Evolutionary conservation across 1,284 basidiomycete genomes (phyloP).

Genomic region (Ceratobasidium sp.): DNA sequence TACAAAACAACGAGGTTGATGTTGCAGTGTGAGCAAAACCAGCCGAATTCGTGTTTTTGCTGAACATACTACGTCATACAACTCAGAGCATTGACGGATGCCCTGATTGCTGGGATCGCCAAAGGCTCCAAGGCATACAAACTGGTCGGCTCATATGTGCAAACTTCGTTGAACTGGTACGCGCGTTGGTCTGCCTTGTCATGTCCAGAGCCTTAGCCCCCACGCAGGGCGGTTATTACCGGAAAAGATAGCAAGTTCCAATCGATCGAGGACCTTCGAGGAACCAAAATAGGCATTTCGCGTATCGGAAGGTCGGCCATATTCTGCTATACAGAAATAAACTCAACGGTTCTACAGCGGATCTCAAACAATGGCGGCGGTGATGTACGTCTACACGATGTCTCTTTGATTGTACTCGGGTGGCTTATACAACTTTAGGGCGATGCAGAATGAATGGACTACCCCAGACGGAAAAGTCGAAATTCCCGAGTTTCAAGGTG

Average conservation of each 20-base stretch:
- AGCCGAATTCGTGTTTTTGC: not conserved
- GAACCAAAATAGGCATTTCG: constrained; percentile 90
- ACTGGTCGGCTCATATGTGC: constrained; percentile 93
- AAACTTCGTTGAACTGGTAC: constrained; percentile 87
- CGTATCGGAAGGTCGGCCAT: constrained; percentile 79
- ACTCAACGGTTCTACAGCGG: constrained; percentile 64
- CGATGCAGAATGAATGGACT: constrained; percentile 76
- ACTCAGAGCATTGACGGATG: constrained; percentile 89
- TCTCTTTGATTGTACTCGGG: not conserved
- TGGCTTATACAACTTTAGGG: constrained; percentile 18
- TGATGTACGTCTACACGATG: constrained; percentile 77
- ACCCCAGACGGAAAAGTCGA: constrained; percentile 53
- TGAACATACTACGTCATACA: too few relatives aligned
- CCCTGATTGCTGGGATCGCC: constrained; percentile 92
- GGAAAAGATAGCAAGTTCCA: constrained; percentile 82
- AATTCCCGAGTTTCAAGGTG: constrained; percentile 75
- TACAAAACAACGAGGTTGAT: constrained; percentile 89
- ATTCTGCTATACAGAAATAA: constrained; percentile 52
- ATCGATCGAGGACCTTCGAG: constrained; percentile 80
- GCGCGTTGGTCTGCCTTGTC: constrained; percentile 48
- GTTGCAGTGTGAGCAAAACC: constrained; percentile 79
- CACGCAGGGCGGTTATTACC: constrained; percentile 87
- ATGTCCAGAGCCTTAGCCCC: not conserved
- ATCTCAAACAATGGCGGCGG: constrained; percentile 94
- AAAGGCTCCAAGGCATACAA: constrained; percentile 89